Conservation (phyloP, 306 rosid species). For the Albizia julibrissin region DNA sequence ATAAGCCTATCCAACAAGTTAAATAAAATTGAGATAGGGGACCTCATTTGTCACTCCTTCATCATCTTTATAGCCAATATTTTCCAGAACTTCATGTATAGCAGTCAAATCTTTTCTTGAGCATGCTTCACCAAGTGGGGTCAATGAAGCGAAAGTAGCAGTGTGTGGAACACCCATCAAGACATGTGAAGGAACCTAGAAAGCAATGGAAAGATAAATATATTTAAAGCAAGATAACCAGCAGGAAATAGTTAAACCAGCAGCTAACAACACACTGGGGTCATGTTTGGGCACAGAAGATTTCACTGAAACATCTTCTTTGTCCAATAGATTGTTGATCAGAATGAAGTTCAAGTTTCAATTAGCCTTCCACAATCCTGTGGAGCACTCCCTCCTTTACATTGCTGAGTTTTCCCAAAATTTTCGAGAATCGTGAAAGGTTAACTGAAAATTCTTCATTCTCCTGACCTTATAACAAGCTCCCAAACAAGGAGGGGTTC, state of each 20-base stretch:
- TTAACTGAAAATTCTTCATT: background rate
- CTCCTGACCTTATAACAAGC: background rate
- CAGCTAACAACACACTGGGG: background rate
- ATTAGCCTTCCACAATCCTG: background rate
- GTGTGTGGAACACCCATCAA: conserved; percentile 74
- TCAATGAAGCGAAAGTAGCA: conserved; percentile 51
- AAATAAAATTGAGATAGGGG: conserved; percentile 21
- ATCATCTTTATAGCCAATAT: conserved; percentile 71
- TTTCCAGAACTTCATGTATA: conserved; percentile 74
- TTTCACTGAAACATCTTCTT: background rate
- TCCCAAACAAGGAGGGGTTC: background rate
- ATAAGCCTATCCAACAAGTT: background rate
- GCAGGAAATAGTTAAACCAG: background rate
- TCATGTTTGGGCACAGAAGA: background rate
- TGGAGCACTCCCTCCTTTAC: background rate
- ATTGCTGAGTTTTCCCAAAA: background rate
- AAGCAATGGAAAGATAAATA: conserved; percentile 3
- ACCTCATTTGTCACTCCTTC: conserved; percentile 84
- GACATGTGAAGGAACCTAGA: conserved; percentile 71
- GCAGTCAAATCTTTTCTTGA: conserved; percentile 81
- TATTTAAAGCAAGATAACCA: background rate
- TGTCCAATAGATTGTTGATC: background rate
- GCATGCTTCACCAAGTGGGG: conserved; percentile 85
- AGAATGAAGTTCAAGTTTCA: background rate
- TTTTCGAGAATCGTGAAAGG: background rate